These are phyloP conservation scores for Ceratocystis harringtonii DNA, from an alignment of 2,329 filamentous ascomycete genomes.

Conservation along the genomic window DNA sequence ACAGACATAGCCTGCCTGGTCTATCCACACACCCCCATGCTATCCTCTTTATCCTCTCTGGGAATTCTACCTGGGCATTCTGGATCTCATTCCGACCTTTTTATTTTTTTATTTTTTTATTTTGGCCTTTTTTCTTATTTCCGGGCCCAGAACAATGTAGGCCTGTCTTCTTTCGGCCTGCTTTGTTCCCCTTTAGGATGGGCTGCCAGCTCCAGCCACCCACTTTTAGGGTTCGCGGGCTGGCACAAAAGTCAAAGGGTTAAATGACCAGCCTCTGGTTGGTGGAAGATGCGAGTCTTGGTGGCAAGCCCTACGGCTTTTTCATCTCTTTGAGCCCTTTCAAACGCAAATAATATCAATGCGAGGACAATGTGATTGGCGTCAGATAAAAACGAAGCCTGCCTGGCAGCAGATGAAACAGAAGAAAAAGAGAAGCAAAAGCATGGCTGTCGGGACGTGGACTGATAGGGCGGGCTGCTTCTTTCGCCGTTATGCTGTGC, in stretches of 20 bases:
- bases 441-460: no score
- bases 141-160: neutral
- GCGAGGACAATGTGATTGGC: no score
- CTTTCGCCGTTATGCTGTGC: neutral
- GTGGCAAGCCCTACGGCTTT: neutral
- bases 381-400: no score
- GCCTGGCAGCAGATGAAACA: no score
- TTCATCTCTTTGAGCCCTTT: no score
- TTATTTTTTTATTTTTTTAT: no score
- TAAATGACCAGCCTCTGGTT: neutral
- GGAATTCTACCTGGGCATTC: neutral
- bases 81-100: neutral
- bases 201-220: neutral
- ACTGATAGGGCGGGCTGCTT: neutral
- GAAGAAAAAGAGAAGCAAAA: no score
- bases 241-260: neutral
- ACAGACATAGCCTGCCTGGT: neutral
- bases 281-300: neutral
- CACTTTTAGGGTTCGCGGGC: neutral
- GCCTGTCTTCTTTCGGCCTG: neutral
- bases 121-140: neutral
- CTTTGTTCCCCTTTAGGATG: neutral
- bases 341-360: no score
- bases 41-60: neutral
- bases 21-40: neutral